Base-by-base conservation (phyloP, 2,329 filamentous ascomycete genomes). In the Sarocladiaceae sp. region DNA sequence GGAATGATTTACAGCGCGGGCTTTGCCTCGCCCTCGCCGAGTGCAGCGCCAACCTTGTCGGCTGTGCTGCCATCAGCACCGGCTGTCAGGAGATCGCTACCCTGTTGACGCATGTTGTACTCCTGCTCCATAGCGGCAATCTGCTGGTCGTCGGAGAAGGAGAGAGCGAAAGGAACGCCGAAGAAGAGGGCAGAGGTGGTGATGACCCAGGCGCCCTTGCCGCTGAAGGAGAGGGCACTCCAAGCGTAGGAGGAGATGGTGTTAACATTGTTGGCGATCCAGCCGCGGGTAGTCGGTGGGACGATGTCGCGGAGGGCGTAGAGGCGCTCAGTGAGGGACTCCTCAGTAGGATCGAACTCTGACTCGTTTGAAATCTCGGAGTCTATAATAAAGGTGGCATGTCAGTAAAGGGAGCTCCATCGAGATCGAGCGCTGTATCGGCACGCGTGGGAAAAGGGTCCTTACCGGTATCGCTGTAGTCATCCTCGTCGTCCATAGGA, bases 111-210 rank as follows among this genome's bases (percentile, higher is more conserved):
- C 90, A 96, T 94, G 71, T 88, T 86, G 82, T 92, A 91, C 77
- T 97, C 93, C 71, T 91, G 85, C 83, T 99, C 94, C 90, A 97
- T 95, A 77, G 96, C 93, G 59, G 93, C 79, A 69, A 96, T 84
- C 77, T 96, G 90, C 79, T 97, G 91, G 78, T 99, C 94, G 78
- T 99, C 94, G 58, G 88, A 86, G 68, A 91, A 93, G 54, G 91
- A 93, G 60, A 99, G 78, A 54, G 91, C 92, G 79, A 91, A 97
- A 52, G 94, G 94, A 50, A 97, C 90, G 62, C 91, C 92, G 58
- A 97, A 75, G 67, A 99, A 77, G 66, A 99, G 81, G 55, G 90
- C 90, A 56, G 87, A 92, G 58, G 92, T 96, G 72, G 86, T 90
- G 54, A 99, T 76, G 52, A 97, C 85, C 90, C 91, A 99, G 60